phyloP scores from a whole-genome alignment of 306 rosid genomes.

The Sphenostylis stenocarpa region DNA sequence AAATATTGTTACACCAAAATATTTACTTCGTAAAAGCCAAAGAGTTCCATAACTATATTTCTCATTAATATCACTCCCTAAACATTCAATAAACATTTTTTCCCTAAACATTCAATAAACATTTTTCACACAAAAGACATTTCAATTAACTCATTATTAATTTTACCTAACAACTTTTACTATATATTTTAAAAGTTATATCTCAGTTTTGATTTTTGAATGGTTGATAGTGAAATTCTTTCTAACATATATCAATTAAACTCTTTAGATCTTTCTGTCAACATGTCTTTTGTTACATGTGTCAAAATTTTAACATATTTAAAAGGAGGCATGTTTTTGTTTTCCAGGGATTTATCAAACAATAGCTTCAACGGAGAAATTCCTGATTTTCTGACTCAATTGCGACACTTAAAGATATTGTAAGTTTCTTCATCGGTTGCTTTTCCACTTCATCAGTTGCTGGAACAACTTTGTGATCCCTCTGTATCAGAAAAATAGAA shows the following conservation, averaged over 20 bases:
- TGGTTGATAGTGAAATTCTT: background rate
- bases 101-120: too few species aligned
- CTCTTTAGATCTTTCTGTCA: background rate
- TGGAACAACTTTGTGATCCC: background rate
- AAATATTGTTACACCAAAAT: too few species aligned
- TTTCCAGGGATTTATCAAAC: constrained; percentile 57
- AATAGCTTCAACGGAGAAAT: constrained; percentile 39
- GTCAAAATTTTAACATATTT: background rate
- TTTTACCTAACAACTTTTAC: too few species aligned
- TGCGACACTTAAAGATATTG: constrained; percentile 32
- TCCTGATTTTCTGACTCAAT: constrained; percentile 31
- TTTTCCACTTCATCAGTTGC: background rate
- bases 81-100: too few species aligned
- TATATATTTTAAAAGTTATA: background rate
- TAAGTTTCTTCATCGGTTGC: constrained; percentile 30
- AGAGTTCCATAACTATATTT: too few species aligned
- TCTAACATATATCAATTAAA: background rate
- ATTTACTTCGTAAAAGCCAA: too few species aligned
- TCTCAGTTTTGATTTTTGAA: background rate
- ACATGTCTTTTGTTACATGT: background rate
- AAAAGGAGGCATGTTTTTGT: background rate
- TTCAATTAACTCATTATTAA: too few species aligned
- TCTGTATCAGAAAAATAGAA: background rate
- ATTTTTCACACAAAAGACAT: too few species aligned
- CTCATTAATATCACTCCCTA: too few species aligned